phyloP scores from a whole-genome alignment of 306 rosid genomes.

The Lathyrus aphaca region DNA sequence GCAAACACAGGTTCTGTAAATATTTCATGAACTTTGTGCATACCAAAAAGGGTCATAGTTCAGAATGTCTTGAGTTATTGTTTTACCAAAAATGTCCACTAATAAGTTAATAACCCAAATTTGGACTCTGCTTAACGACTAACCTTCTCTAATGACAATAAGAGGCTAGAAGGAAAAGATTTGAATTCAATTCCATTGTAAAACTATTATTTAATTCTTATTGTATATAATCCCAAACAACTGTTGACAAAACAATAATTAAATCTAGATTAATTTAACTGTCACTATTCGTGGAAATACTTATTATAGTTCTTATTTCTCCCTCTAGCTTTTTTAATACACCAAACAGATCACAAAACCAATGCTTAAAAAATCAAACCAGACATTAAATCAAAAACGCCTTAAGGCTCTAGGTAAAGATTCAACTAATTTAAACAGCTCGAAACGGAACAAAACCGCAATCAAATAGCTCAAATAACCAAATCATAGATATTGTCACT shows the following conservation, averaged over 20 bases:
- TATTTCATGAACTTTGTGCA: conserved; percentile 3
- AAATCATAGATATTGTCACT: neutral
- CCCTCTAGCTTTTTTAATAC: neutral
- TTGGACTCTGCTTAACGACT: neutral
- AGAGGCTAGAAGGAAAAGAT: conserved; percentile 8
- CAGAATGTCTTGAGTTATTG: conserved; percentile 18
- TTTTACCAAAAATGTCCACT: conserved; percentile 21
- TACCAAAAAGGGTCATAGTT: neutral
- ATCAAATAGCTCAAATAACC: neutral
- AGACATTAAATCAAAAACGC: neutral
- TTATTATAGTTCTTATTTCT: neutral
- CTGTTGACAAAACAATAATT: conserved; percentile 10
- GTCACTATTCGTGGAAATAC: conserved; percentile 13
- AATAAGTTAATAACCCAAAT: neutral
- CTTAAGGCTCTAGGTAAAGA: neutral
- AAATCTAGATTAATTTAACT: conserved; percentile 28
- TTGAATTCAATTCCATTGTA: neutral
- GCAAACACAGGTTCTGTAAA: neutral
- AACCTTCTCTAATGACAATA: conserved; percentile 1
- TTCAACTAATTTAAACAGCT: neutral
- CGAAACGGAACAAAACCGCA: neutral
- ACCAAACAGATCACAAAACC: neutral
- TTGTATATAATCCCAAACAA: neutral
- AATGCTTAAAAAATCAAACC: neutral
- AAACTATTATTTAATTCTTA: neutral